Base-by-base conservation (phyloP, 2,329 filamentous ascomycete genomes). In the Calonectria pauciramosa region DNA sequence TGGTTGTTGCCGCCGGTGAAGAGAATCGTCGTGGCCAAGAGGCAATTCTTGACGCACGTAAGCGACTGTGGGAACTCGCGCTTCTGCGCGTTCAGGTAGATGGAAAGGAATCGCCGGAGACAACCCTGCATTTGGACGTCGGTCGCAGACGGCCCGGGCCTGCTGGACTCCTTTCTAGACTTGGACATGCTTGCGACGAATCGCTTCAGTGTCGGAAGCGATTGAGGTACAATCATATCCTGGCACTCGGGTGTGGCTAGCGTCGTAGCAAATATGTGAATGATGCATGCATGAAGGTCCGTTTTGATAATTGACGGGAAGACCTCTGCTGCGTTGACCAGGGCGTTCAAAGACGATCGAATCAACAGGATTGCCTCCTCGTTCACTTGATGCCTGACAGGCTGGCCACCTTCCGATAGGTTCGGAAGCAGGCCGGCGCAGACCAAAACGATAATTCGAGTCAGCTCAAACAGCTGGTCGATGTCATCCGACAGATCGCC, bases 301-400 rank as follows among this genome's bases (percentile, higher is more conserved):
- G 96, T 96, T 83, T 97, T 97, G 87, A 99, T 99, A 80, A 99
- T 96, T 2, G 95, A 93, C 0, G 97, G 97, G 86, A 99, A 99
- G 20, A 99, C 96, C 75, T 97, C 95, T 9, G 97, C 96, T 1
- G 97, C 96, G 82, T 99, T 95, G 4, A 99, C 97, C 2, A 99
- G 91, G 1, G 97, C 95, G 74, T 96, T 94, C 2, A 99, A 89
- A 0, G 95, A 93, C 2, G 94, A 92, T 30, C 93, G 93, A 65
- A 98, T 92, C 4, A 99, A 91, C 2, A 93, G 88, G 23, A 97
- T 91, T 1, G 95, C 94, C 84, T 99, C 96, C 80, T 98, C 96
- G 0, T 94, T 96, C 81, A 98, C 93, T 80, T 94, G 93, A 81
- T 95, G 93, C 59, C 94, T 93, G 34, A 91, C 92, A 79, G 90